phyloP scores from a whole-genome alignment of 2,329 filamentous ascomycete genomes.

The Calonectria naviculata region DNA sequence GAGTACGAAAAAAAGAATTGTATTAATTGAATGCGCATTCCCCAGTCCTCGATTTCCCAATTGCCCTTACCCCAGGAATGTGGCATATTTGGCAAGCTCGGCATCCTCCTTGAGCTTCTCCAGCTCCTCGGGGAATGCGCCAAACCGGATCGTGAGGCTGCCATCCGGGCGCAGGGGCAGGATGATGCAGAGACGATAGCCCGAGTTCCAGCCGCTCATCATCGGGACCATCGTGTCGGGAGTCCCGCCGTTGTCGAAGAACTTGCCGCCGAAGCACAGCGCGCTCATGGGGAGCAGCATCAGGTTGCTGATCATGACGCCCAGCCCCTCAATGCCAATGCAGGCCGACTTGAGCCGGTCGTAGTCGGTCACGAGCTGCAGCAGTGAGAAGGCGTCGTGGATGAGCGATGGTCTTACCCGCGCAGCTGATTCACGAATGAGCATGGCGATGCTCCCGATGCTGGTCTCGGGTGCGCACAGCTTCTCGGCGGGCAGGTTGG shows the following conservation, averaged over 20 bases:
- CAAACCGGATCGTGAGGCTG: constrained; percentile 41
- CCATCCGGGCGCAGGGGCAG: constrained; percentile 42
- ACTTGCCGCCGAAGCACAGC: constrained; percentile 39
- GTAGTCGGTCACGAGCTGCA: constrained; percentile 40
- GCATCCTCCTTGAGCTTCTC: constrained; percentile 38
- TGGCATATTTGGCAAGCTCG: constrained; percentile 40
- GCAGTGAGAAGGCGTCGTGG: constrained; percentile 42
- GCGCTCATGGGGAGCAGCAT: constrained; percentile 41
- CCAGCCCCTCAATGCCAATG: constrained; percentile 40
- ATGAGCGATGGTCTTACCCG: constrained; percentile 39
- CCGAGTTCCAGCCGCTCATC: constrained; percentile 37
- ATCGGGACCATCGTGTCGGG: constrained; percentile 42
- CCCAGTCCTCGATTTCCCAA: too few relatives aligned
- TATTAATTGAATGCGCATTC: not conserved
- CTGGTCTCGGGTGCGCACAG: constrained; percentile 41
- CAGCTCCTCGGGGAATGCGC: constrained; percentile 42
- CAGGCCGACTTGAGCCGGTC: constrained; percentile 35
- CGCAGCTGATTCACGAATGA: constrained; percentile 37
- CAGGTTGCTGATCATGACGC: constrained; percentile 44
- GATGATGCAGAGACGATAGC: constrained; percentile 40
- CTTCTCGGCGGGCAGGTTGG: constrained; percentile 34
- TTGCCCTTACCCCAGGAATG: not conserved
- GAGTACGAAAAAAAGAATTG: not conserved
- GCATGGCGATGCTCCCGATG: constrained; percentile 34
- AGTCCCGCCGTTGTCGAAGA: constrained; percentile 40